A percentile compares a stretch with the other conserved stretches of the same genome.
Conservation (phyloP, 495 filamentous ascomycete genomes). For the Penicillium canariense region DNA sequence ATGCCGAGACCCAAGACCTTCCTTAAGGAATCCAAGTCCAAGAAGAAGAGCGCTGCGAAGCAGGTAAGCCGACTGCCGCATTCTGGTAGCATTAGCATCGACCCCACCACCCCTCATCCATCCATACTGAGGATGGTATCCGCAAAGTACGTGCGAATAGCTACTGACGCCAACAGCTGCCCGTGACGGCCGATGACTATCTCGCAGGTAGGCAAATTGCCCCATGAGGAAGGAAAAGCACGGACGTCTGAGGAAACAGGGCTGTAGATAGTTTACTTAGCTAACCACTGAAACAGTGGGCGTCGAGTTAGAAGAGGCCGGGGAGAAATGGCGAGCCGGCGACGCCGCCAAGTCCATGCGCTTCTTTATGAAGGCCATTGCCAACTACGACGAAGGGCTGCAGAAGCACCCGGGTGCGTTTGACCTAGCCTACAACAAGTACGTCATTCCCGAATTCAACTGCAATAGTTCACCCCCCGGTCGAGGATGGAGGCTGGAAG, state of each 20-base stretch:
- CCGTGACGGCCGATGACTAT: slow-evolving; percentile 61
- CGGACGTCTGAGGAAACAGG: not conserved
- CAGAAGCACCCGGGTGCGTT: slow-evolving; percentile 55
- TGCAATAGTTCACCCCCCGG: too few relatives aligned
- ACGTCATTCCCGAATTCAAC: too few relatives aligned
- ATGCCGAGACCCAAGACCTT: slow-evolving; percentile 57
- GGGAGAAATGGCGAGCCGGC: slow-evolving; percentile 71
- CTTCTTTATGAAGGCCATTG: slow-evolving; percentile 66
- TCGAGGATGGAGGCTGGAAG: not conserved
- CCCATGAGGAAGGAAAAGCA: not conserved
- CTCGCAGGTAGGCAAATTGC: slow-evolving; percentile 45
- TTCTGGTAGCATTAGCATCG: too few relatives aligned
- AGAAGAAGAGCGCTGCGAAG: slow-evolving; percentile 45
- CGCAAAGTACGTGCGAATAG: too few relatives aligned
- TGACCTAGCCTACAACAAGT: slow-evolving; percentile 76
- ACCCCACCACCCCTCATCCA: not conserved
- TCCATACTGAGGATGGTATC: too few relatives aligned
- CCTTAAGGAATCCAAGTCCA: slow-evolving; percentile 44
- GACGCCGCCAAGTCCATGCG: slow-evolving; percentile 66
- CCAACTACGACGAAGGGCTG: slow-evolving; percentile 61
- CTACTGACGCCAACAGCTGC: slow-evolving; percentile 33
- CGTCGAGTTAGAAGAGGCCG: slow-evolving; percentile 65
- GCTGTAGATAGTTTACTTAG: not conserved
- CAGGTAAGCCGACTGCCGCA: too few relatives aligned
- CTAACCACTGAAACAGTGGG: slow-evolving; percentile 44